Base-by-base conservation (phyloP, 129 eudicot species). In the Saussurea involucrata region DNA sequence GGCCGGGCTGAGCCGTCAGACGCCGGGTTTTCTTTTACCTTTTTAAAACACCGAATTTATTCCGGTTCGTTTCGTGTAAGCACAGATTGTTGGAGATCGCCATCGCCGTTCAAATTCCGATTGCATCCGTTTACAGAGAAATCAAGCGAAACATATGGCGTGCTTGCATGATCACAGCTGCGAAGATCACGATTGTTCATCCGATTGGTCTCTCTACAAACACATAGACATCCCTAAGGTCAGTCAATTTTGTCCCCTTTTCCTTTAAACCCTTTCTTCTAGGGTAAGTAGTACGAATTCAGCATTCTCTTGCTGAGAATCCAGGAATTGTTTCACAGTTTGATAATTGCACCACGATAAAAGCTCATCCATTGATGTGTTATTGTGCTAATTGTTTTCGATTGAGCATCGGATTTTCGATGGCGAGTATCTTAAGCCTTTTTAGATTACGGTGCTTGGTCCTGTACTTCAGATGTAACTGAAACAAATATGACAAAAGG, bases 161-260 rank as follows among this genome's bases (percentile, higher is more conserved):
- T 95, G 99, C 81, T 25, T 85, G 76, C 99, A 95, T 82, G 99
- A 95, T 83, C 99, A 95, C 85, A 86, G 89, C 86, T 95, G 97
- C 90, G 97, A 89, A 73, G 96, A 95, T 36, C 94, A 92, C 88
- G 95, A 92, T 78, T 95, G 99, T 69, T 86, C 99, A 24, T 85
- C 97, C 46, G 92, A 90, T 83, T 95, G 96, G 96, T 88, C 96
- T 75, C 97, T 95, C 60, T 95, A 89, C 88, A 92, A 95, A 74
- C 97, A 95, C 88, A 85, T 95, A 34, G 99, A 95, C 80, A 85
- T 92, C 75, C 71, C 96, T 73, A 95, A 95, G 92, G 99, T 95
- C 46, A 25, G 29, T 37, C 1, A 15, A 34, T 22, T 5, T n/a
- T 15, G 4, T 61, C 22, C 65, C 49, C 61, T 18, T 79, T 63